These are phyloP conservation scores for Trichoderma arundinaceum DNA, from an alignment of 2,329 filamentous ascomycete species.

Conservation along the genomic window DNA sequence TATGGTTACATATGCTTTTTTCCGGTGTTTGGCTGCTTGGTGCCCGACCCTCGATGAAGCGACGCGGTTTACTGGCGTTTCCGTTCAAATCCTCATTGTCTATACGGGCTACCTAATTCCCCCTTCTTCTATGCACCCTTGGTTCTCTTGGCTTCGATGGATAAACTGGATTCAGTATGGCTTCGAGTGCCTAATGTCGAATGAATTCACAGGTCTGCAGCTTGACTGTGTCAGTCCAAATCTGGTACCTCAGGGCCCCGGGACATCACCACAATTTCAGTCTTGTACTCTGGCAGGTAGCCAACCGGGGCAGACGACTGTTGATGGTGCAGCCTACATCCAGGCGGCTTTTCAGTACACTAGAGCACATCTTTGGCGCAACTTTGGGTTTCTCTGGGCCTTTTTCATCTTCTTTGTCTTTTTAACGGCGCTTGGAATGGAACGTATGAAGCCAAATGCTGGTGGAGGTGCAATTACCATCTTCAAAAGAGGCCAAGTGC, in stretches of 20 bases:
- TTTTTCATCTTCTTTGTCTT: slow-evolving; percentile 76
- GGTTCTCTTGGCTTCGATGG: slow-evolving; percentile 74
- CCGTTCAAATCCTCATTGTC: slow-evolving; percentile 68
- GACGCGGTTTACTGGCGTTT: slow-evolving; percentile 61
- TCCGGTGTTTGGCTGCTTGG: slow-evolving; percentile 63
- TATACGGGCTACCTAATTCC: slow-evolving; percentile 71
- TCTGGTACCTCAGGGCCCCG: slow-evolving; percentile 57
- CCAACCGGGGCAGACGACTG: slow-evolving; percentile 52
- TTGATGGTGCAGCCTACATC: slow-evolving; percentile 64
- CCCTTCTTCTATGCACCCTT: slow-evolving; percentile 57
- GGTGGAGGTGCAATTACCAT: slow-evolving; percentile 65
- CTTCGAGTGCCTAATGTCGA: slow-evolving; percentile 70
- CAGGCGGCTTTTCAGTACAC: slow-evolving; percentile 59
- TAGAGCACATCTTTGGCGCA: slow-evolving; percentile 69
- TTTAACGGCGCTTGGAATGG: slow-evolving; percentile 72
- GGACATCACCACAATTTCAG: slow-evolving; percentile 47
- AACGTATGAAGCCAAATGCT: slow-evolving; percentile 66
- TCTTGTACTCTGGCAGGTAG: slow-evolving; percentile 59
- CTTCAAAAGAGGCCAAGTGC: slow-evolving; percentile 68
- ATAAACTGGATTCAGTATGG: slow-evolving; percentile 71
- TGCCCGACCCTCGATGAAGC: slow-evolving; percentile 68
- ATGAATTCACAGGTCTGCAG: slow-evolving; percentile 62
- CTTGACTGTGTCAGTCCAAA: slow-evolving; percentile 65
- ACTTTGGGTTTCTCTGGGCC: slow-evolving; percentile 78
- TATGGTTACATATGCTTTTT: slow-evolving; percentile 63